Conservation (phyloP, 139 green algal genomes). For the Desmodesmus armatus region DNA sequence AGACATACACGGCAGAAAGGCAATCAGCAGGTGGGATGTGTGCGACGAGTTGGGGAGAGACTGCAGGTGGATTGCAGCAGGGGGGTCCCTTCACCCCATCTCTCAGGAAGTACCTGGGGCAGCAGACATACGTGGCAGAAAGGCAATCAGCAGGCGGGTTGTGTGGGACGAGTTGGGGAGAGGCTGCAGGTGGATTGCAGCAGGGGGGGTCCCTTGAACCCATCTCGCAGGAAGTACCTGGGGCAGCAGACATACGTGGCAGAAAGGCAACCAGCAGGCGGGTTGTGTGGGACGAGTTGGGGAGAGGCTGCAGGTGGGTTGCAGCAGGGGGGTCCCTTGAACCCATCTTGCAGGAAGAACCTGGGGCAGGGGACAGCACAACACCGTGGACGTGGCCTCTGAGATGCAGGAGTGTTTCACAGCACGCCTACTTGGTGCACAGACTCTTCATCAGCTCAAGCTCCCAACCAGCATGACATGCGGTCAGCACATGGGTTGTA, state of each 20-base stretch:
- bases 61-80: background rate
- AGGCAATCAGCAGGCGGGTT: background rate
- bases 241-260: background rate
- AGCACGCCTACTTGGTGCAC: too few species aligned
- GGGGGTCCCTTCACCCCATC: background rate
- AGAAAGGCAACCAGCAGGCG: background rate
- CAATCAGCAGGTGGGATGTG: background rate
- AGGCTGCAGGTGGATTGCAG: background rate
- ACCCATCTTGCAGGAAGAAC: too few species aligned
- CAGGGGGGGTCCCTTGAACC: conserved; percentile 59
- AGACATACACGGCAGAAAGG: background rate
- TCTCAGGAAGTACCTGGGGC: too few species aligned
- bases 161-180: background rate
- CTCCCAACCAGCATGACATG: too few species aligned
- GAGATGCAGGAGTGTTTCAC: too few species aligned
- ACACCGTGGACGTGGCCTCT: too few species aligned
- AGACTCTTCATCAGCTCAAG: too few species aligned
- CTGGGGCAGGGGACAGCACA: too few species aligned
- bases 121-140: background rate
- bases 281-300: background rate
- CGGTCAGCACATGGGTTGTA: too few species aligned
- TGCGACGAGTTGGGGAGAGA: background rate
- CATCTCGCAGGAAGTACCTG: conserved; percentile 63
- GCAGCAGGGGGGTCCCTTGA: background rate
- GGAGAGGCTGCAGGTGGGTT: background rate